These are phyloP conservation scores for Globisporangium sylvaticum DNA, from an alignment of 352 stramenopile genomes.

Conservation along the genomic window DNA sequence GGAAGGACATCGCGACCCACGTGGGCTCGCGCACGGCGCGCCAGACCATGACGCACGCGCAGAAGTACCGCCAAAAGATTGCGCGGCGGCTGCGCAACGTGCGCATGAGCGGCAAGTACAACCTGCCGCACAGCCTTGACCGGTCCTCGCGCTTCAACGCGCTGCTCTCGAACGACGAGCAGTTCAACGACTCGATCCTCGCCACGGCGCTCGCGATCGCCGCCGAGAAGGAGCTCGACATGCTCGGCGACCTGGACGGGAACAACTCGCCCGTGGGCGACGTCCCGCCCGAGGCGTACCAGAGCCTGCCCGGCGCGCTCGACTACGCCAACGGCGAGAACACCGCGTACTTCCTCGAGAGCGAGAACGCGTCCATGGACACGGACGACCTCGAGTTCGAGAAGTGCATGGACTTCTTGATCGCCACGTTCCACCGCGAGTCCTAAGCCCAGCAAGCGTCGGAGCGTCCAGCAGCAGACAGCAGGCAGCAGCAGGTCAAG, in stretches of 20 bases:
- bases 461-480: background rate
- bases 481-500: background rate
- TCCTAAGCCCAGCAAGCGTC: conserved; percentile 14
- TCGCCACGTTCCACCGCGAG: conserved; percentile 65
- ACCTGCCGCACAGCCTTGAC: conserved; percentile 63
- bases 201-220: conserved; percentile 71
- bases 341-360: conserved; percentile 47
- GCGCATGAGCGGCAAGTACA: conserved; percentile 62
- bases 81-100: conserved; percentile 63
- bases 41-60: conserved; percentile 80
- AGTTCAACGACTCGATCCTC: conserved; percentile 79
- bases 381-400: conserved; percentile 67
- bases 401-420: conserved; percentile 80
- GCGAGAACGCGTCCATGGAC: conserved; percentile 30
- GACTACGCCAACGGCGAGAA: conserved; percentile 42
- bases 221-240: conserved; percentile 63
- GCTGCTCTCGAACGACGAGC: conserved; percentile 66
- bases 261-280: conserved; percentile 32
- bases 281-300: conserved; percentile 34
- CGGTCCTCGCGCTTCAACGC: conserved; percentile 67
- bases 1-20: conserved; percentile 76
- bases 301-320: conserved; percentile 44
- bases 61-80: conserved; percentile 87
- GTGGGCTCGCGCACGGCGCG: conserved; percentile 67
- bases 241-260: conserved; percentile 42